Evolutionary conservation across 2,329 filamentous ascomycete species (phyloP).

Genomic region (Xylaria sp.): DNA sequence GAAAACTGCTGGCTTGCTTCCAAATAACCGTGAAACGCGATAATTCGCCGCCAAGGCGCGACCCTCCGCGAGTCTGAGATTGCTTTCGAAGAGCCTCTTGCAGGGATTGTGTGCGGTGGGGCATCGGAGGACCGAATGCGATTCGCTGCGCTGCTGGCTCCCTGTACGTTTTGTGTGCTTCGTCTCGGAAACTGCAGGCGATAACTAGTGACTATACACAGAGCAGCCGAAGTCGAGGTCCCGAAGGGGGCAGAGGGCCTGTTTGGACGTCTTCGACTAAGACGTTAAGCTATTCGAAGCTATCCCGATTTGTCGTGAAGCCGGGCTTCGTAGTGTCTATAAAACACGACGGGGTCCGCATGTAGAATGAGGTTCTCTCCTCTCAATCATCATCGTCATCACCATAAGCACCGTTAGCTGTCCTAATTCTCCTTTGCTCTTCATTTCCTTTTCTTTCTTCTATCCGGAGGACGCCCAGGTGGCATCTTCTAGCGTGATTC

Average conservation of each 20-base stretch:
- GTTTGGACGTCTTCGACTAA: not conserved
- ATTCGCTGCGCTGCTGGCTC: conserved; percentile 19
- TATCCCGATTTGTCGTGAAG: not conserved
- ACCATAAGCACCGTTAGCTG: conserved; percentile 19
- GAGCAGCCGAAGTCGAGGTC: not conserved
- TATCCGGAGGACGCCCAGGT: conserved; percentile 31
- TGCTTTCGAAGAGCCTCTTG: not conserved
- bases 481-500: too few species aligned
- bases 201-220: conserved; percentile 8
- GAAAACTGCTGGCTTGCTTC: not conserved
- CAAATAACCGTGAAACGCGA: not conserved
- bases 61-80: not conserved
- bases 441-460: conserved; percentile 17
- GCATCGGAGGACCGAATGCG: conserved; percentile 13
- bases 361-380: conserved; percentile 1
- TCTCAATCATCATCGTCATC: conserved; percentile 19
- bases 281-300: not conserved
- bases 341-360: conserved; percentile 10
- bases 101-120: not conserved
- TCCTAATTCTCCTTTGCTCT: conserved; percentile 9
- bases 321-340: conserved; percentile 24
- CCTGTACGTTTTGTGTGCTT: conserved; percentile 20
- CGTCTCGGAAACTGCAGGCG: conserved; percentile 27
- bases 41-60: not conserved
- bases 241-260: not conserved